A percentile compares a stretch with the other conserved stretches of the same genome.
These are phyloP conservation scores for Eimeria praecox DNA, from an alignment of 169 alveolate genomes.

Conservation along the genomic window DNA sequence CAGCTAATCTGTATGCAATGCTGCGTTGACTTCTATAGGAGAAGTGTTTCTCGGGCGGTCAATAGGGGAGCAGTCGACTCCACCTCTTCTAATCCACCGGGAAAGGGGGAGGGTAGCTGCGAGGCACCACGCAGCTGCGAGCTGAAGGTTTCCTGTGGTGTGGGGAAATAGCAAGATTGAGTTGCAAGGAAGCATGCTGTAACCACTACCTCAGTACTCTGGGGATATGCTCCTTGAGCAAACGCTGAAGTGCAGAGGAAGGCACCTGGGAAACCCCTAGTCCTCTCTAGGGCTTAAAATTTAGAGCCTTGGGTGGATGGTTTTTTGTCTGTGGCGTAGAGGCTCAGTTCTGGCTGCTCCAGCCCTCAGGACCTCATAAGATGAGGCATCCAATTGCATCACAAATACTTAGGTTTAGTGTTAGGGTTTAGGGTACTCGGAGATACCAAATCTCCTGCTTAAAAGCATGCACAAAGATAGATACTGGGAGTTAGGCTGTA, in stretches of 20 bases:
- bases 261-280: background rate
- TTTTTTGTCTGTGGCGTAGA: background rate
- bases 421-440: background rate
- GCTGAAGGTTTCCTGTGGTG: background rate
- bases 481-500: no score
- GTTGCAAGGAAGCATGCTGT: background rate
- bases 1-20: background rate
- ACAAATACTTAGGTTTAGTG: background rate
- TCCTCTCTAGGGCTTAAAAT: background rate
- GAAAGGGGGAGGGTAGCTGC: background rate
- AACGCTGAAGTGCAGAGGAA: background rate
- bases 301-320: background rate
- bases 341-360: background rate
- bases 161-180: background rate
- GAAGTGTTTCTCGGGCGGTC: conserved; percentile 14
- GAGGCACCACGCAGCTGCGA: conserved; percentile 29
- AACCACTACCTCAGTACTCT: background rate
- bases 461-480: no score
- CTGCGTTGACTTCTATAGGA: background rate
- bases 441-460: background rate
- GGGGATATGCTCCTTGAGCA: background rate
- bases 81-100: background rate
- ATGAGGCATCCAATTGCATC: no score
- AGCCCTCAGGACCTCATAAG: background rate
- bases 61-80: background rate